Evolutionary conservation across 768 basidiomycete species (phyloP).

Genomic region (Leccinum truebloodii): DNA sequence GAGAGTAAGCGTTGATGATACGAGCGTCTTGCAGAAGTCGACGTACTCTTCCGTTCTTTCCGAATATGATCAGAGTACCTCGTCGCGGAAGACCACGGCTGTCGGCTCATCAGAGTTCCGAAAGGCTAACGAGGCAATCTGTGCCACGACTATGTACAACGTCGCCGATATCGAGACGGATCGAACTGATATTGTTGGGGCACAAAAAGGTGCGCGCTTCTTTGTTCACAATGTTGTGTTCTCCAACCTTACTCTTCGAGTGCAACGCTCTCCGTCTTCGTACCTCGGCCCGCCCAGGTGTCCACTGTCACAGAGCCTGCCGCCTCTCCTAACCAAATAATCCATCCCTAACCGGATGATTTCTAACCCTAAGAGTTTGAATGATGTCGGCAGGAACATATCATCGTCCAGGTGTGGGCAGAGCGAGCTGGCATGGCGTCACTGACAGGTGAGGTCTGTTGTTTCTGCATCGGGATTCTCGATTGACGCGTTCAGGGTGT

Average conservation of each 20-base stretch:
- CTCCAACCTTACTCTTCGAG: constrained; percentile 8
- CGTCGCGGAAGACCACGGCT: too few species aligned
- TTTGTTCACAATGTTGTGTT: not conserved
- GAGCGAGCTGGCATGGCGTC: constrained; percentile 23
- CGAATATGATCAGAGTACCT: too few species aligned
- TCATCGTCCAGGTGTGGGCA: constrained; percentile 26
- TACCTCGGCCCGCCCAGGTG: constrained; percentile 51
- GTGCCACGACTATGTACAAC: too few species aligned
- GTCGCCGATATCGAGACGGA: too few species aligned
- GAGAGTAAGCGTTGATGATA: too few species aligned
- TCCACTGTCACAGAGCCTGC: constrained; percentile 33
- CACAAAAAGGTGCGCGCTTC: constrained; percentile 12
- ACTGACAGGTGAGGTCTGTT: constrained; percentile 18
- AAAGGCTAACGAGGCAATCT: too few species aligned
- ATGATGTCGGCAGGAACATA: constrained; percentile 33
- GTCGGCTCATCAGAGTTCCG: too few species aligned
- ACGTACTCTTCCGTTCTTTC: too few species aligned
- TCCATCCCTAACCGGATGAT: constrained; percentile 48
- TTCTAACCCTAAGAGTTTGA: constrained; percentile 61
- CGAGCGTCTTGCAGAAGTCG: too few species aligned
- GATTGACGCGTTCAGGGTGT: constrained; percentile 13
- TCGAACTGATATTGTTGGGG: too few species aligned
- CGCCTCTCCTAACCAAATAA: constrained; percentile 51
- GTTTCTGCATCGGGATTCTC: constrained; percentile 5
- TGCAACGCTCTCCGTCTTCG: constrained; percentile 17